phyloP scores from a whole-genome alignment of 108 stramenopile genomes.

The Nitzschia putrida region DNA sequence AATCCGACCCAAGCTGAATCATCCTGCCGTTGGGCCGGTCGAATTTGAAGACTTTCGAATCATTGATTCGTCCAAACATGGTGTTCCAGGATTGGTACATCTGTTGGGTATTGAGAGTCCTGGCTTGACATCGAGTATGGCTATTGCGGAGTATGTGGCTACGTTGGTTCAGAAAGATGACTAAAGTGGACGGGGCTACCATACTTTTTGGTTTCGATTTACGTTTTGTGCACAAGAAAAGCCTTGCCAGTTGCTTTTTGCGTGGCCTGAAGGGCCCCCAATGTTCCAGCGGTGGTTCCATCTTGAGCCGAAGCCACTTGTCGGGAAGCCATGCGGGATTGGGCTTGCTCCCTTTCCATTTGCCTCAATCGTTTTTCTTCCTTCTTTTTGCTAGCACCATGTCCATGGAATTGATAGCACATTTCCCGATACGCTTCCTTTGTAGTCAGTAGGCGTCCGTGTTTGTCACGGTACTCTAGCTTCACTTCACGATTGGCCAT shows the following conservation, averaged over 20 bases:
- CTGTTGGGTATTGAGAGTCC: conserved; percentile 87
- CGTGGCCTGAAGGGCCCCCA: conserved; percentile 86
- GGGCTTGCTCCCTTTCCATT: conserved; percentile 79
- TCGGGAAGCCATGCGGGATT: conserved; percentile 56
- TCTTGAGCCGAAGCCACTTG: conserved; percentile 46
- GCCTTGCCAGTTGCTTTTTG: conserved; percentile 92
- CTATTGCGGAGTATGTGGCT: conserved; percentile 65
- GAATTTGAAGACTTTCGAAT: conserved; percentile 68
- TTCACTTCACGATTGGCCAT: conserved; percentile 86
- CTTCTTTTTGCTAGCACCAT: conserved; percentile 93
- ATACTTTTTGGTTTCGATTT: conserved; percentile 6
- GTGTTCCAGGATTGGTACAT: conserved; percentile 66
- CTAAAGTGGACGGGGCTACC: background rate
- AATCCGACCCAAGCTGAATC: conserved; percentile 74
- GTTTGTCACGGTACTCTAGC: conserved; percentile 95
- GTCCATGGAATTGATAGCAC: conserved; percentile 97
- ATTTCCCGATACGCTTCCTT: conserved; percentile 96
- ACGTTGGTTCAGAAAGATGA: conserved; percentile 12
- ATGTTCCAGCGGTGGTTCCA: conserved; percentile 59
- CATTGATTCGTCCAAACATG: conserved; percentile 51
- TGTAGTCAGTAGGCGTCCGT: conserved; percentile 88
- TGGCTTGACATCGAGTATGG: conserved; percentile 81
- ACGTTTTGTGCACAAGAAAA: conserved; percentile 88
- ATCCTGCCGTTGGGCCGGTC: conserved; percentile 44
- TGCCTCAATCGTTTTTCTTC: conserved; percentile 83